phyloP scores from a whole-genome alignment of 305 asterid species.

The Solanum hybrid region DNA sequence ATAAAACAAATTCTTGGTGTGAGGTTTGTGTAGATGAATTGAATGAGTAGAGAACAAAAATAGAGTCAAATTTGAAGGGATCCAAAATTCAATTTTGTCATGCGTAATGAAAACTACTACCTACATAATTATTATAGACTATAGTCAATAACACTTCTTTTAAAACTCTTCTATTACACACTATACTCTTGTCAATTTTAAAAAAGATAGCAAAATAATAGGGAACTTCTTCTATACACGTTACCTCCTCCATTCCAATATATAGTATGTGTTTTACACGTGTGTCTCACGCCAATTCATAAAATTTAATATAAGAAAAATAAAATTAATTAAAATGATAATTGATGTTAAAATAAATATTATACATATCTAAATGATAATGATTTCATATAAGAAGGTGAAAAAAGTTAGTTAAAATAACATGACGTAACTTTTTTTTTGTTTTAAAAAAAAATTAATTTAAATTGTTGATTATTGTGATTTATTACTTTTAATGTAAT shows the following conservation, averaged over 20 bases:
- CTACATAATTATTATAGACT: not conserved
- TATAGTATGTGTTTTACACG: not conserved
- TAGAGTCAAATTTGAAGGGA: not conserved
- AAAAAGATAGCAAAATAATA: not conserved
- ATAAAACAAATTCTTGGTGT: not conserved
- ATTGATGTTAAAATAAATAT: not conserved
- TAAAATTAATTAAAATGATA: no score
- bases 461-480: not conserved
- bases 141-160: not conserved
- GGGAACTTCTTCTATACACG: not conserved
- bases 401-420: not conserved
- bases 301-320: no score
- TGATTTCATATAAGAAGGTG: not conserved
- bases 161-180: not conserved
- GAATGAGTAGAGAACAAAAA: not conserved
- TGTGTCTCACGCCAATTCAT: not conserved
- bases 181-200: not conserved
- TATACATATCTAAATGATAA: not conserved
- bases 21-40: not conserved
- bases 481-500: not conserved
- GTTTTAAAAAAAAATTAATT: no score
- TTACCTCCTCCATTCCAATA: not conserved
- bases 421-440: not conserved
- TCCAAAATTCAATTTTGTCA: not conserved
- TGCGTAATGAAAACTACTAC: not conserved